These are phyloP conservation scores for Lomentospora prolificans DNA, from an alignment of 2,329 filamentous ascomycete genomes.

Conservation along the genomic window DNA sequence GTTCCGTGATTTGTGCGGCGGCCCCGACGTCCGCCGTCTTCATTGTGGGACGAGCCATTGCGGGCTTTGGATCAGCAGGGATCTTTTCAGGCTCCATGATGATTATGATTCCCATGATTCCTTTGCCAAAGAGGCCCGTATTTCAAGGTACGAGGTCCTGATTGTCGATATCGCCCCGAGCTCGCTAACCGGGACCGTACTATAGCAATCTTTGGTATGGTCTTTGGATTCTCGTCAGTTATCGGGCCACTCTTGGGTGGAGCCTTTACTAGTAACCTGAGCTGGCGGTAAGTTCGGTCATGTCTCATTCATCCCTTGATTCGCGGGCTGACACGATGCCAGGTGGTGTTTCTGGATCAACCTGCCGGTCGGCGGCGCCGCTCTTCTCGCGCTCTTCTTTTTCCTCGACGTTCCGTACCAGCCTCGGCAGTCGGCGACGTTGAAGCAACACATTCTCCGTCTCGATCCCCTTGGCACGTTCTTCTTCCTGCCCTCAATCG, in stretches of 20 bases:
- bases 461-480: constrained; percentile 50
- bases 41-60: constrained; percentile 47
- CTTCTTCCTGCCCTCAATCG: constrained; percentile 48
- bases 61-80: constrained; percentile 45
- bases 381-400: constrained; percentile 36
- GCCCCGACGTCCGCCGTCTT: constrained; percentile 43
- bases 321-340: too few species aligned
- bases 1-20: constrained; percentile 43
- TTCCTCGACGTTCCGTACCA: constrained; percentile 25
- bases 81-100: constrained; percentile 49
- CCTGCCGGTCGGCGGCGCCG: constrained; percentile 43
- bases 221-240: constrained; percentile 46
- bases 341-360: constrained; percentile 52
- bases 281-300: constrained; percentile 38
- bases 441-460: constrained; percentile 35
- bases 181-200: not conserved
- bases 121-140: constrained; percentile 48
- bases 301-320: too few species aligned
- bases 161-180: not conserved
- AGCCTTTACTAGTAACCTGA: constrained; percentile 36
- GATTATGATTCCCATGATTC: constrained; percentile 47
- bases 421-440: constrained; percentile 14
- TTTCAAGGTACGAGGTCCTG: constrained; percentile 33
- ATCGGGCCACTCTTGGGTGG: constrained; percentile 44
- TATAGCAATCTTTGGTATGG: constrained; percentile 38